phyloP scores from a whole-genome alignment of 306 rosid species.

The Gillenia trifoliata region DNA sequence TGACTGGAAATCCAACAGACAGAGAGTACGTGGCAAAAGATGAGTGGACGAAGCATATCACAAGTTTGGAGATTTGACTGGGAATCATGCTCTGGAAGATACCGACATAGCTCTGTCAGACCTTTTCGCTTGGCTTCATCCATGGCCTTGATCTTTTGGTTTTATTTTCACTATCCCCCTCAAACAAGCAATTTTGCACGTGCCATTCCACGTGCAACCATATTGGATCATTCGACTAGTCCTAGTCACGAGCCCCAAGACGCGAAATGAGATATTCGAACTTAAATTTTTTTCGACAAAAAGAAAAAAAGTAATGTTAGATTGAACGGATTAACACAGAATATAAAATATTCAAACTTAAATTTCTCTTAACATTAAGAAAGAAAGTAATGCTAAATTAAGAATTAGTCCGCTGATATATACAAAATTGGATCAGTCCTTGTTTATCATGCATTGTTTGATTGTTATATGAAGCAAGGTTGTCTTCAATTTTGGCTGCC shows the following conservation, averaged over 20 bases:
- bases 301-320: too few species aligned
- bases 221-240: not conserved
- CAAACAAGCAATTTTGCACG: not conserved
- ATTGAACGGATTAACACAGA: too few species aligned
- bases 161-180: not conserved
- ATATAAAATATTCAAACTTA: too few species aligned
- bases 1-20: slow-evolving; percentile 4
- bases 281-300: too few species aligned
- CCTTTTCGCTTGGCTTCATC: not conserved
- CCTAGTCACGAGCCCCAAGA: not conserved
- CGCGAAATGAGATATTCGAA: too few species aligned
- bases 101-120: slow-evolving; percentile 24
- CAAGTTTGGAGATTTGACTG: slow-evolving; percentile 23
- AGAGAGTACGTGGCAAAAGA: not conserved
- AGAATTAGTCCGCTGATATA: too few species aligned
- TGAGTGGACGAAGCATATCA: not conserved
- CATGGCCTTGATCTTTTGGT: not conserved
- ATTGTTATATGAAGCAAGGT: not conserved
- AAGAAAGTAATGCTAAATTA: too few species aligned
- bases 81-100: slow-evolving; percentile 18
- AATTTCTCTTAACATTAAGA: too few species aligned
- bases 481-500: not conserved
- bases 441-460: not conserved
- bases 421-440: not conserved
- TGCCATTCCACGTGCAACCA: slow-evolving; percentile 1